Conservation (phyloP, 2,329 filamentous ascomycete genomes). For the Colletotrichum plurivorum region DNA sequence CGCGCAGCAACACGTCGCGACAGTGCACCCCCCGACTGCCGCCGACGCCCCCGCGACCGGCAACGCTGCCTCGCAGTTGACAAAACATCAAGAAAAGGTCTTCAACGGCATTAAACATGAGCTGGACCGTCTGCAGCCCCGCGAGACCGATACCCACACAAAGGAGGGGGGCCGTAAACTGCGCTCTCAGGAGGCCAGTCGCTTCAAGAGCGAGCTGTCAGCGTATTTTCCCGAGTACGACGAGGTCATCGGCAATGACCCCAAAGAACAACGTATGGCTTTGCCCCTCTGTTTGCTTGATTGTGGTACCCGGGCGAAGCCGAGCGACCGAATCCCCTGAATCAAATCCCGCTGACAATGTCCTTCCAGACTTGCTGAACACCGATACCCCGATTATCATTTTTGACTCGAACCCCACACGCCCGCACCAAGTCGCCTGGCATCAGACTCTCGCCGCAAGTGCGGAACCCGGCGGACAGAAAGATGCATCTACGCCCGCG, state of each 20-base stretch:
- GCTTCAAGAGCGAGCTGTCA: conserved; percentile 92
- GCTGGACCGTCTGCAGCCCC: conserved; percentile 69
- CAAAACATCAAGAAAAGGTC: conserved; percentile 70
- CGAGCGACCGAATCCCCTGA: not conserved
- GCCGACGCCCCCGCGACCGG: conserved; percentile 43
- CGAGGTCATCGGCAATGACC: conserved; percentile 89
- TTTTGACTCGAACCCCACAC: conserved; percentile 64
- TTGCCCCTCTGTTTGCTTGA: not conserved
- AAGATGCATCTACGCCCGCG: conserved; percentile 9
- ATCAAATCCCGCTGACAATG: conserved; percentile 20
- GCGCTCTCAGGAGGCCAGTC: conserved; percentile 86
- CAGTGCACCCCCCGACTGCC: conserved; percentile 40
- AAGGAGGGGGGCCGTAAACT: conserved; percentile 80
- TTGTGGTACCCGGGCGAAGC: not conserved
- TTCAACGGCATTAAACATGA: conserved; percentile 75
- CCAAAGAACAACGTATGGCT: conserved; percentile 80
- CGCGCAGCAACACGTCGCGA: conserved; percentile 32
- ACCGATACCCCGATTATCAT: conserved; percentile 81
- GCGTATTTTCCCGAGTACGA: conserved; percentile 96
- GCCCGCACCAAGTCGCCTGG: conserved; percentile 38
- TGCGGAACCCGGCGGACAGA: not conserved
- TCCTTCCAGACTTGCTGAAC: conserved; percentile 77
- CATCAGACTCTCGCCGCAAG: conserved; percentile 13
- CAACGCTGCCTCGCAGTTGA: conserved; percentile 48
- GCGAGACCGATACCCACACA: conserved; percentile 56